Base-by-base conservation (phyloP, 768 basidiomycete species). In the Cystobasidium onofrii region DNA sequence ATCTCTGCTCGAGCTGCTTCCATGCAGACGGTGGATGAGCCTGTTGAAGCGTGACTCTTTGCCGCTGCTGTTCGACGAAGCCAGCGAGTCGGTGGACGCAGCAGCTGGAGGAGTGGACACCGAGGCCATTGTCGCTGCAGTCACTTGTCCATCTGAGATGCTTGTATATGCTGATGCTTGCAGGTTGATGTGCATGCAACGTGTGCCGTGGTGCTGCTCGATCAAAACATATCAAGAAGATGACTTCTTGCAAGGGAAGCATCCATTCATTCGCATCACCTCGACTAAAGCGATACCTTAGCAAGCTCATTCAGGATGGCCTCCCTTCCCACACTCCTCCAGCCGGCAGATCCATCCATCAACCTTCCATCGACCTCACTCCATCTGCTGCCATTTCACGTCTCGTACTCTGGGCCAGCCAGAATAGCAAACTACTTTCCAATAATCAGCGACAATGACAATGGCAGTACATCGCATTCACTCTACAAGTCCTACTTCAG, bases 311-410 rank as follows among this genome's bases (percentile, higher is more conserved):
- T 12, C 63, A 39, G 12, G 33, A 64, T 64, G 63, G 63, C 31
- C 2, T 50, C 50, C 3, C 39, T 67, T 18, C 65, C 29, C 3
- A 41, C 50, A 36, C 50, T 43, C 20, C 65, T 43, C 17, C 43
- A 34, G 15, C 10, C 65, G 23, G 23, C 57, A 17, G 13, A 27
- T 6, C 12, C 36, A 25, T 13, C 13, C 20, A 64, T 25, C 63
- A 12, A 31, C 6, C 27, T 18, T 23, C 23, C 52, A 33, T 34
- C 31, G 12, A 57, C 69, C 7, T 3, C 54, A 6, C 69, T 71
- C 52, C 69, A 71, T 36, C 69, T 71, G 15, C 69, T 71, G 9
- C 69, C 69, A 52, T 15, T 71, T 27, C 69, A 60, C 55, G 39
- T 71, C 13, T 3, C 50, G n/a, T 71, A 71, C 69, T 71, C 69